These are phyloP conservation scores for Salicornia ramosissima DNA, from an alignment of 148 eudicot species.

Conservation along the genomic window DNA sequence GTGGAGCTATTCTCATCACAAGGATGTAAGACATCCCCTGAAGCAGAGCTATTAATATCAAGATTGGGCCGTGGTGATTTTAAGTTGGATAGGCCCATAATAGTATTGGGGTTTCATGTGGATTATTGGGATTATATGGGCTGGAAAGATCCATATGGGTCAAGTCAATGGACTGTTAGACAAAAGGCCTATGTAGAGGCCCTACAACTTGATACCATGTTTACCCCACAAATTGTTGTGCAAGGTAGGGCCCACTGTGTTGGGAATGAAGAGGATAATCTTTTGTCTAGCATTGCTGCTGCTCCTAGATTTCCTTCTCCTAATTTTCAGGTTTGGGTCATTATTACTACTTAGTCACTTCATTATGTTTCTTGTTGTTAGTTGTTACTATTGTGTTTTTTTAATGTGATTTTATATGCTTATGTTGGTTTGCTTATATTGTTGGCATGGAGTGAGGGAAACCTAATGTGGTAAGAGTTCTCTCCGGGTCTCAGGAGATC, in stretches of 20 bases:
- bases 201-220: slow-evolving; percentile 63
- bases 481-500: too few relatives aligned
- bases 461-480: too few relatives aligned
- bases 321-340: slow-evolving; percentile 48
- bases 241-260: slow-evolving; percentile 65
- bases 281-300: slow-evolving; percentile 37
- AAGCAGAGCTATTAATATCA: slow-evolving; percentile 73
- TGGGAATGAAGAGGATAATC: slow-evolving; percentile 58
- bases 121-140: slow-evolving; percentile 90
- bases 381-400: too few relatives aligned
- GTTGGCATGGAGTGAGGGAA: too few relatives aligned
- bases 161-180: slow-evolving; percentile 78
- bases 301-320: slow-evolving; percentile 64
- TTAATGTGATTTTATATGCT: too few relatives aligned
- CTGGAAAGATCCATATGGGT: slow-evolving; percentile 85
- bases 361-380: too few relatives aligned
- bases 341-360: too few relatives aligned
- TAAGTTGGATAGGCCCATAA: slow-evolving; percentile 44
- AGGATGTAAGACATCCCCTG: slow-evolving; percentile 76
- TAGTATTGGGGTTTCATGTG: slow-evolving; percentile 69
- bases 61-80: slow-evolving; percentile 85
- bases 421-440: too few relatives aligned
- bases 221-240: slow-evolving; percentile 77
- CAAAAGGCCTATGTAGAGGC: slow-evolving; percentile 81
- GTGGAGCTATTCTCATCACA: slow-evolving; percentile 89